Evolutionary conservation across 2,329 filamentous ascomycete genomes (phyloP).

Genomic region (Sarocladium oryzae): DNA sequence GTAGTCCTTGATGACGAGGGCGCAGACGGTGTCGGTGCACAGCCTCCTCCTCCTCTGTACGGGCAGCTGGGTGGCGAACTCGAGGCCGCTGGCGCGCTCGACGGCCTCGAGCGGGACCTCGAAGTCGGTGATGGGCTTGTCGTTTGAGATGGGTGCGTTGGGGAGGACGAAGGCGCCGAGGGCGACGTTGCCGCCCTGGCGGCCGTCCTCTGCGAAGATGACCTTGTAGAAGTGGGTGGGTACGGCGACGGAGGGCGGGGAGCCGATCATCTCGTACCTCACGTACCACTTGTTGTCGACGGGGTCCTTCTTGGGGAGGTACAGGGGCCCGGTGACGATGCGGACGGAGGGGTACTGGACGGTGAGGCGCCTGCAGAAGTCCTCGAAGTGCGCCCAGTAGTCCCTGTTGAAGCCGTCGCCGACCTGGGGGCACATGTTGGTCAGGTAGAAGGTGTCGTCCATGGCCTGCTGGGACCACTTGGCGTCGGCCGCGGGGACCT

Average conservation of each 20-base stretch:
- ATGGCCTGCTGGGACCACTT: slow-evolving; percentile 94
- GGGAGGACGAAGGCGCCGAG: slow-evolving; percentile 92
- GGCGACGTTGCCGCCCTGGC: slow-evolving; percentile 65
- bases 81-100: slow-evolving; percentile 84
- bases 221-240: slow-evolving; percentile 99
- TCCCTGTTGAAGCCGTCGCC: slow-evolving; percentile 98
- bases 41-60: slow-evolving; percentile 66
- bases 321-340: slow-evolving; percentile 88
- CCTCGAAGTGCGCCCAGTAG: slow-evolving; percentile 99
- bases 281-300: slow-evolving; percentile 92
- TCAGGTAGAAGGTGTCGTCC: slow-evolving; percentile 88
- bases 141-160: slow-evolving; percentile 81
- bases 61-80: slow-evolving; percentile 80
- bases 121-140: slow-evolving; percentile 82
- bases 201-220: slow-evolving; percentile 86
- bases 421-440: slow-evolving; percentile 98
- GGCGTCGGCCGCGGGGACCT: slow-evolving; percentile 92
- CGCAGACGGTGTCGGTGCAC: slow-evolving; percentile 81
- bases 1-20: slow-evolving; percentile 77
- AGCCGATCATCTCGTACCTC: slow-evolving; percentile 90
- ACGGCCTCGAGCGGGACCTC: slow-evolving; percentile 91
- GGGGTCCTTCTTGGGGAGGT: slow-evolving; percentile 77
- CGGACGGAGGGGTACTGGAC: slow-evolving; percentile 76
- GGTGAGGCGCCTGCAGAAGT: slow-evolving; percentile 85
- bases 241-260: slow-evolving; percentile 87